Evolutionary conservation across 73 alveolate species (phyloP).

Genomic region (Tetrahymena malaccensis): DNA sequence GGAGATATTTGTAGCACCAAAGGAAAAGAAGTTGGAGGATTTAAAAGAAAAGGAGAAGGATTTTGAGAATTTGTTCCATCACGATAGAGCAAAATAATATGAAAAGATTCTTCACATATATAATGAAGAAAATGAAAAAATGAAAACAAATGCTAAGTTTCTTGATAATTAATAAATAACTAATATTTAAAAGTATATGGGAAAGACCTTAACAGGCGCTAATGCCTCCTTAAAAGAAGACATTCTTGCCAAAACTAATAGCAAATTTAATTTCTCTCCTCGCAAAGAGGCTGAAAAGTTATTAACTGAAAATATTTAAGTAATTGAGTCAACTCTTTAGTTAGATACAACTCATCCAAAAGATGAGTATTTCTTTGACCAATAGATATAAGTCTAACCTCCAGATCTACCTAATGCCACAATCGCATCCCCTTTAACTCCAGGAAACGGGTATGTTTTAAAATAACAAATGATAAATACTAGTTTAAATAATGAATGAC

Average conservation of each 20-base stretch:
- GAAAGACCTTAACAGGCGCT: not conserved
- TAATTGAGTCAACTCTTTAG: not conserved
- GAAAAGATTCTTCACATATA: conserved; percentile 24
- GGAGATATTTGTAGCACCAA: conserved; percentile 38
- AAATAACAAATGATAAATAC: not conserved
- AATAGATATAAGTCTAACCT: conserved; percentile 93
- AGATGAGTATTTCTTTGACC: conserved; percentile 74
- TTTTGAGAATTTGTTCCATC: conserved; percentile 36
- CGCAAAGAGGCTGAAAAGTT: not conserved
- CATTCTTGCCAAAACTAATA: not conserved
- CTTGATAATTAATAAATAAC: not conserved
- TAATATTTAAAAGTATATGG: not conserved
- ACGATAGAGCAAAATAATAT: conserved; percentile 25
- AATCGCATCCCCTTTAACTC: conserved; percentile 88
- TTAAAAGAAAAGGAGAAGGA: conserved; percentile 38
- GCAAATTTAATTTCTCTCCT: not conserved
- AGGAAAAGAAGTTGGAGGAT: conserved; percentile 23
- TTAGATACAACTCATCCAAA: not conserved
- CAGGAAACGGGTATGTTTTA: conserved; percentile 68
- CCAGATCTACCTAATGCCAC: conserved; percentile 96
- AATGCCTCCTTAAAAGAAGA: not conserved
- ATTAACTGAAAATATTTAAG: not conserved
- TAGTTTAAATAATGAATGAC: no score
- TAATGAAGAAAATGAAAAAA: conserved; percentile 22
- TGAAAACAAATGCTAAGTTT: not conserved